A percentile compares a stretch with the other conserved stretches of the same genome.
Evolutionary conservation across 192 early-diverging fungal species (phyloP).

Genomic region (Gorgonomyces haynaldii): DNA sequence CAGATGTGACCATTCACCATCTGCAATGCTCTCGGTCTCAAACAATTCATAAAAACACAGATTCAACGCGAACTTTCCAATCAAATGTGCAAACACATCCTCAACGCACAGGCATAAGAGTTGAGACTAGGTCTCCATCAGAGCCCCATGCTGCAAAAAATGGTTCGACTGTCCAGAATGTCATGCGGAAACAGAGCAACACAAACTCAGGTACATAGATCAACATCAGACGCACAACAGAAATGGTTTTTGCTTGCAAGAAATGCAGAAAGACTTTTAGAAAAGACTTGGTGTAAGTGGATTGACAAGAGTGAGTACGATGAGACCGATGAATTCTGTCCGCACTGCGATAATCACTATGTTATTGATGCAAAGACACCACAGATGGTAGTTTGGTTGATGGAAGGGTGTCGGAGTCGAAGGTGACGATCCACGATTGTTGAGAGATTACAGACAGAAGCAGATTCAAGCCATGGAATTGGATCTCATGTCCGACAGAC

Average conservation of each 20-base stretch:
- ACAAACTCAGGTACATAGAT: slow-evolving; percentile 40
- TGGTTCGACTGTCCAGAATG: slow-evolving; percentile 99
- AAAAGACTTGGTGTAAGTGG: slow-evolving; percentile 60
- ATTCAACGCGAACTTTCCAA: not conserved
- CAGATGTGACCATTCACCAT: no score
- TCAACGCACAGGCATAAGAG: slow-evolving; percentile 80
- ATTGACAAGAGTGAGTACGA: slow-evolving; percentile 60
- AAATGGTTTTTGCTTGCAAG: slow-evolving; percentile 96
- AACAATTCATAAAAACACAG: no score
- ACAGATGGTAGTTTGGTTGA: slow-evolving; percentile 36
- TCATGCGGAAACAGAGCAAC: slow-evolving; percentile 69
- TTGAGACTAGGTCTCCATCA: slow-evolving; percentile 62
- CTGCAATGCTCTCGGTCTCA: no score
- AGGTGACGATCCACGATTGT: slow-evolving; percentile 78
- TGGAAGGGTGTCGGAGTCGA: slow-evolving; percentile 67
- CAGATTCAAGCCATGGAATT: slow-evolving; percentile 21
- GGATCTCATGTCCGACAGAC: slow-evolving; percentile 36
- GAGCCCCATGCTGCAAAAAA: slow-evolving; percentile 83
- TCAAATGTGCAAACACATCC: slow-evolving; percentile 71
- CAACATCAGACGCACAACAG: slow-evolving; percentile 51
- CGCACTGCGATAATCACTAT: slow-evolving; percentile 96
- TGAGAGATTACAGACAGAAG: slow-evolving; percentile 27
- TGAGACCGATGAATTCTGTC: slow-evolving; percentile 94
- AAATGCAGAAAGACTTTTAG: slow-evolving; percentile 98
- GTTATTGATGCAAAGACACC: slow-evolving; percentile 88